Evolutionary conservation across 768 basidiomycete genomes (phyloP).

Genomic region (Tulasnella sp.): DNA sequence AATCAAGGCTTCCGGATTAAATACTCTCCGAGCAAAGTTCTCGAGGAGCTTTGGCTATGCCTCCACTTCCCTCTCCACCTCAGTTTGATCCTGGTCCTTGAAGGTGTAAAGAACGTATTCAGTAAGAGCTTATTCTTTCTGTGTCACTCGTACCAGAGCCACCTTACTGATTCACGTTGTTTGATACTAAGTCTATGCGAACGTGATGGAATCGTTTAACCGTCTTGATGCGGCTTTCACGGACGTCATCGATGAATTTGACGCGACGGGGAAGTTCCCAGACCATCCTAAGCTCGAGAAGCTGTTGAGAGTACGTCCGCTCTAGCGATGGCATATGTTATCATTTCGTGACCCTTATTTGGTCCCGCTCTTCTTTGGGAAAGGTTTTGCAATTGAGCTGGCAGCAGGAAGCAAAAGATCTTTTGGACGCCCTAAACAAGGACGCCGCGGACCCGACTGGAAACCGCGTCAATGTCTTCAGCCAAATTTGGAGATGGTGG

Average conservation of each 20-base stretch:
- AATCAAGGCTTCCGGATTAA: background rate
- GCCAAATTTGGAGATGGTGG: background rate
- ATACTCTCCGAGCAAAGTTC: background rate
- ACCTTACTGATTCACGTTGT: background rate
- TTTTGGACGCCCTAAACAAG: background rate
- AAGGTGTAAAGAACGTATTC: background rate
- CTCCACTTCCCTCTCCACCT: background rate
- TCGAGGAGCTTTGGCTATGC: background rate
- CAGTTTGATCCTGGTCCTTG: background rate
- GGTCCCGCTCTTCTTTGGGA: background rate
- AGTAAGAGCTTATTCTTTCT: background rate
- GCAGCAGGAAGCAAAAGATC: background rate
- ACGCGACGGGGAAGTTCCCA: background rate
- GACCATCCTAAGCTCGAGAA: background rate
- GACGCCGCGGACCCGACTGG: background rate
- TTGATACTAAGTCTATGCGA: background rate
- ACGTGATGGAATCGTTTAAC: background rate
- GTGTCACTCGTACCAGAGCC: background rate
- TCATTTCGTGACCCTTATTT: background rate
- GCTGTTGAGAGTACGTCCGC: background rate
- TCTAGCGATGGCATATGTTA: background rate
- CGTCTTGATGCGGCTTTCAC: background rate
- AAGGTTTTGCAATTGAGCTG: background rate
- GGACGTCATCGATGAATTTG: background rate
- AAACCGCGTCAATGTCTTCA: background rate